These are phyloP conservation scores for Cnidoscolus chayamansa DNA, from an alignment of 441 rosid genomes.

Conservation along the genomic window DNA sequence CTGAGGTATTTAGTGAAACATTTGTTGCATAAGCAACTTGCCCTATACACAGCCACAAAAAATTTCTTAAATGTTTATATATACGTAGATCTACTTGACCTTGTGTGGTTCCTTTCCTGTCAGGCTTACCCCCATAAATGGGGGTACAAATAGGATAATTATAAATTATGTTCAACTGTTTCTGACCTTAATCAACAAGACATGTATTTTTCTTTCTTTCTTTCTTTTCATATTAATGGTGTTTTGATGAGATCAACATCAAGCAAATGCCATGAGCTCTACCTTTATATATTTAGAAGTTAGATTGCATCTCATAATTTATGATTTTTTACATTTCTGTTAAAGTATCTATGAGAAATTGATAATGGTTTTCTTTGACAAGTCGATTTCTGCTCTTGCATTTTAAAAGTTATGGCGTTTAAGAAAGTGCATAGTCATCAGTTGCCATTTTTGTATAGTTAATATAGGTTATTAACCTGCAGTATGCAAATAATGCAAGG, in stretches of 20 bases:
- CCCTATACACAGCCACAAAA: slow-evolving; percentile 12
- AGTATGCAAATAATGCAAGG: neutral
- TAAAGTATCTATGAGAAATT: neutral
- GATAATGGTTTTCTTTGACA: neutral
- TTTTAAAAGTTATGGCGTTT: neutral
- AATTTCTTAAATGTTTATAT: neutral
- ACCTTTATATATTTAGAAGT: neutral
- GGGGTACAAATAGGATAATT: slow-evolving; percentile 7
- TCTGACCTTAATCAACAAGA: neutral
- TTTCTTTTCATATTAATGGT: neutral
- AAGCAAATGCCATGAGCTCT: neutral
- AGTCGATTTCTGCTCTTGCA: neutral
- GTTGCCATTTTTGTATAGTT: neutral
- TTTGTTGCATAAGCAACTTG: slow-evolving; percentile 19
- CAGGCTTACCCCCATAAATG: slow-evolving; percentile 3
- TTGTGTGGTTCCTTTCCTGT: slow-evolving; percentile 10
- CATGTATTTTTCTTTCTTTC: neutral
- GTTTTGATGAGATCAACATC: neutral
- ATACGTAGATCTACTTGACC: slow-evolving; percentile 4
- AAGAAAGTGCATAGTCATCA: neutral
- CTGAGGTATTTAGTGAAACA: slow-evolving; percentile 58
- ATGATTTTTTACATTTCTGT: neutral
- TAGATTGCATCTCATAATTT: neutral
- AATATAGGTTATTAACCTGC: neutral
- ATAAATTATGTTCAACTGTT: neutral